Evolutionary conservation across 179 eudicot genomes (phyloP).

Genomic region (Patellifolia procumbens): DNA sequence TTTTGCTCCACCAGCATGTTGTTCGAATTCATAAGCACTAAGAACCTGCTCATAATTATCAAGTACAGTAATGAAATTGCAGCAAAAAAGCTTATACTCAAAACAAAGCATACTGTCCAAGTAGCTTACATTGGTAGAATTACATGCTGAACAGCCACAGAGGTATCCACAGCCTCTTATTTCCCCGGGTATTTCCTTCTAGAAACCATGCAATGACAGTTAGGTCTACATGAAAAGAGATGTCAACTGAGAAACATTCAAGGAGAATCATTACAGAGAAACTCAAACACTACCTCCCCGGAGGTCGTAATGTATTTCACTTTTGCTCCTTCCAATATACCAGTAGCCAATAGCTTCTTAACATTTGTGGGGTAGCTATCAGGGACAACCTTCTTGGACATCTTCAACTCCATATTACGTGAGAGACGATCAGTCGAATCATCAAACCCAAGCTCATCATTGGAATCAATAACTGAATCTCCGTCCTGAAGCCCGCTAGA

Average conservation of each 20-base stretch:
- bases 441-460: conserved; percentile 36
- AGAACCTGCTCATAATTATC: conserved; percentile 49
- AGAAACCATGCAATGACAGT: conserved; percentile 29
- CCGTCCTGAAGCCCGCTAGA: conserved; percentile 29
- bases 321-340: conserved; percentile 84
- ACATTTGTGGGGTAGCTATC: conserved; percentile 73
- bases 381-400: conserved; percentile 64
- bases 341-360: conserved; percentile 77
- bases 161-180: conserved; percentile 68
- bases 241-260: not conserved
- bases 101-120: not conserved
- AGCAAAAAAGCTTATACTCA: not conserved
- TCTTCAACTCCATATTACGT: conserved; percentile 60
- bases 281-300: conserved; percentile 46
- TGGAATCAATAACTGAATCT: conserved; percentile 30
- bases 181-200: conserved; percentile 77
- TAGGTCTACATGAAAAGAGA: conserved; percentile 4
- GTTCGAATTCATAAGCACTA: conserved; percentile 93
- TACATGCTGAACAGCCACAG: conserved; percentile 79
- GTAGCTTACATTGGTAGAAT: conserved; percentile 59
- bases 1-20: conserved; percentile 81
- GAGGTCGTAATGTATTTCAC: conserved; percentile 72
- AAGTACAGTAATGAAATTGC: conserved; percentile 2
- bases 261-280: not conserved
- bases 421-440: conserved; percentile 27